These are phyloP conservation scores for Eremothecium coryli DNA, from an alignment of 1,139 yeast genomes.

Conservation along the genomic window DNA sequence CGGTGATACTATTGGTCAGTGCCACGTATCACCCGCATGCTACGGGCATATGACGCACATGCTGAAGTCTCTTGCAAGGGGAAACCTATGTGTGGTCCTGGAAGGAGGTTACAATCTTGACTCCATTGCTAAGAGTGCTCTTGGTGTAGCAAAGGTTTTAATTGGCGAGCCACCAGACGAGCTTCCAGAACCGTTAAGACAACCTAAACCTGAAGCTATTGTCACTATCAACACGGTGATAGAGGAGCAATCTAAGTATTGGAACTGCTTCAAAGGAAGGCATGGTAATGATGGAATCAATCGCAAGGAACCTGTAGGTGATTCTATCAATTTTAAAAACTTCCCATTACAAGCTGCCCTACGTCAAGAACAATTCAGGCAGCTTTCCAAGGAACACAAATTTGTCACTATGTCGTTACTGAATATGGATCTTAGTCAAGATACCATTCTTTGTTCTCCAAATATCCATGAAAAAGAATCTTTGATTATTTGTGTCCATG, in stretches of 20 bases:
- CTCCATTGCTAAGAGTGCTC: slow-evolving; percentile 80
- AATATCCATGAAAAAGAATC: slow-evolving; percentile 56
- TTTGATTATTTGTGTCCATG: slow-evolving; percentile 68
- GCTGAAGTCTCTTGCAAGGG: slow-evolving; percentile 79
- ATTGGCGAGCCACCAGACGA: slow-evolving; percentile 94
- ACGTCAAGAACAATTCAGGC: slow-evolving; percentile 57
- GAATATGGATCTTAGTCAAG: slow-evolving; percentile 45
- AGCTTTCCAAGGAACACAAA: slow-evolving; percentile 44
- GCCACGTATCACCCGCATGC: slow-evolving; percentile 91
- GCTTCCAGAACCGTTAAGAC: slow-evolving; percentile 34
- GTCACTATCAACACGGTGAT: slow-evolving; percentile 80
- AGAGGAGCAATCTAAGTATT: slow-evolving; percentile 71
- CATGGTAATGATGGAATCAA: slow-evolving; percentile 45
- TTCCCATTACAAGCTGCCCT: slow-evolving; percentile 60
- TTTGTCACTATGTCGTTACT: slow-evolving; percentile 67
- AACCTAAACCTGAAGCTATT: slow-evolving; percentile 72
- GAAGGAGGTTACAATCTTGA: slow-evolving; percentile 97
- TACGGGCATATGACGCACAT: slow-evolving; percentile 94
- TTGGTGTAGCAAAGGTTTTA: slow-evolving; percentile 84
- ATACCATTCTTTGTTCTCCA: slow-evolving; percentile 70
- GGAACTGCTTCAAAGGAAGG: slow-evolving; percentile 60
- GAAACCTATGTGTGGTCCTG: slow-evolving; percentile 77
- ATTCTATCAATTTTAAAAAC: slow-evolving; percentile 25
- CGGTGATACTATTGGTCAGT: slow-evolving; percentile 96
- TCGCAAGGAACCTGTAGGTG: slow-evolving; percentile 20